Percentiles rank a stretch among this genome's conserved stretches.
phyloP scores from a whole-genome alignment of 805 yeast genomes.

The Saturnispora silvae region DNA sequence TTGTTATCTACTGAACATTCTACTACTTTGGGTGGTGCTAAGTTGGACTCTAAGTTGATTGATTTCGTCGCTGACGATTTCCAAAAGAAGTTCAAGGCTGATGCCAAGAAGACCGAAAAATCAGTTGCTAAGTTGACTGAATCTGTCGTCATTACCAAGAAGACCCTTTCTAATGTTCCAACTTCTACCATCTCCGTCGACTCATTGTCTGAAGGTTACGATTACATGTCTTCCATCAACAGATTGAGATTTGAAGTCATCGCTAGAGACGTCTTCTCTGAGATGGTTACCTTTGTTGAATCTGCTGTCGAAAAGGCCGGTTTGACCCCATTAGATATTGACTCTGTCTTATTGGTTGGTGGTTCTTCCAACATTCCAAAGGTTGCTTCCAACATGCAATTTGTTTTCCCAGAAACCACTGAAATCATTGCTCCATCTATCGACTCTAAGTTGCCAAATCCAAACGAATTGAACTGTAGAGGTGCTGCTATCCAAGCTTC shows the following conservation, averaged over 20 bases:
- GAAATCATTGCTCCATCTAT: slow-evolving; percentile 64
- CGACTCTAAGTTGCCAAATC: slow-evolving; percentile 72
- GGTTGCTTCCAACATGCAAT: slow-evolving; percentile 62
- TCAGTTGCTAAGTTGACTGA: slow-evolving; percentile 81
- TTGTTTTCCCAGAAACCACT: slow-evolving; percentile 73
- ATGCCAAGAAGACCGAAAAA: slow-evolving; percentile 73
- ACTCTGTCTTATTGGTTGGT: slow-evolving; percentile 86
- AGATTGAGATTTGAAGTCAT: slow-evolving; percentile 88
- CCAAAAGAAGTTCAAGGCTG: slow-evolving; percentile 72
- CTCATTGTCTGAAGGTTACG: slow-evolving; percentile 87
- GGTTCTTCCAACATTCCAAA: slow-evolving; percentile 92
- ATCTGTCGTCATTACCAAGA: slow-evolving; percentile 76
- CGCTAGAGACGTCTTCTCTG: slow-evolving; percentile 65
- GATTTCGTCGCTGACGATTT: slow-evolving; percentile 89
- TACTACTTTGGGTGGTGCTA: slow-evolving; percentile 75
- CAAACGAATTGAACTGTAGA: slow-evolving; percentile 81
- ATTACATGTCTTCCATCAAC: slow-evolving; percentile 86
- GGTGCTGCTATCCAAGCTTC: slow-evolving; percentile 98
- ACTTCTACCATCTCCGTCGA: slow-evolving; percentile 89
- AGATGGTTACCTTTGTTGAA: slow-evolving; percentile 70
- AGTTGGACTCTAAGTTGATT: slow-evolving; percentile 68
- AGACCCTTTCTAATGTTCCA: slow-evolving; percentile 83
- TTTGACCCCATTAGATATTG: slow-evolving; percentile 74
- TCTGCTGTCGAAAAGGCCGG: slow-evolving; percentile 70
- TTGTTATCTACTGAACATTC: slow-evolving; percentile 79